Conservation (phyloP, 768 basidiomycete species). For the Mycena rosella region DNA sequence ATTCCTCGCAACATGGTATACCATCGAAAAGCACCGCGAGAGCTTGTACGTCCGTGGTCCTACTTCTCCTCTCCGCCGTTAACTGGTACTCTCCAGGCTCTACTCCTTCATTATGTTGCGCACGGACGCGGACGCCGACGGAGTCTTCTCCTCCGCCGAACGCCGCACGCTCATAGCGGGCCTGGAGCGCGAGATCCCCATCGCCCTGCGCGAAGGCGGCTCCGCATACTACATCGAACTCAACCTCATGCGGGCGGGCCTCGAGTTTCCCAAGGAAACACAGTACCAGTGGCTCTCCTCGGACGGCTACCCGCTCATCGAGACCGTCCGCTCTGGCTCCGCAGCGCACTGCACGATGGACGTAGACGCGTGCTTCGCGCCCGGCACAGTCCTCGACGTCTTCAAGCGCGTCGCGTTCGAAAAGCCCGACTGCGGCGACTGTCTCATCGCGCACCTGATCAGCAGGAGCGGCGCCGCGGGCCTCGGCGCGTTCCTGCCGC, state of each 20-base stretch:
- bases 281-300: slow-evolving; percentile 29
- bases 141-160: slow-evolving; percentile 27
- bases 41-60: slow-evolving; percentile 11
- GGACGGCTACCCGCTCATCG: slow-evolving; percentile 33
- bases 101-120: slow-evolving; percentile 35
- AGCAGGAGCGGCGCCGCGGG: slow-evolving; percentile 24
- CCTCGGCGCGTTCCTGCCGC: slow-evolving; percentile 30
- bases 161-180: slow-evolving; percentile 20
- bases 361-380: slow-evolving; percentile 13
- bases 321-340: slow-evolving; percentile 1
- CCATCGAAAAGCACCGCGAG: slow-evolving; percentile 38
- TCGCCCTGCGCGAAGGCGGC: slow-evolving; percentile 24
- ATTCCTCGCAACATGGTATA: slow-evolving; percentile 36
- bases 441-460: slow-evolving; percentile 35
- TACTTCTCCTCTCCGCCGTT: neutral
- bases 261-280: slow-evolving; percentile 25
- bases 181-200: slow-evolving; percentile 17
- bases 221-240: slow-evolving; percentile 8
- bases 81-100: neutral
- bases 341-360: slow-evolving; percentile 21
- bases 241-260: slow-evolving; percentile 20
- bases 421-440: slow-evolving; percentile 33
- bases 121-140: slow-evolving; percentile 31
- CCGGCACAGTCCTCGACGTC: slow-evolving; percentile 12
- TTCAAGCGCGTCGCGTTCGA: slow-evolving; percentile 35